Evolutionary conservation across 2,329 filamentous ascomycete species (phyloP).

Genomic region (Neopestalotiopsis sp.): DNA sequence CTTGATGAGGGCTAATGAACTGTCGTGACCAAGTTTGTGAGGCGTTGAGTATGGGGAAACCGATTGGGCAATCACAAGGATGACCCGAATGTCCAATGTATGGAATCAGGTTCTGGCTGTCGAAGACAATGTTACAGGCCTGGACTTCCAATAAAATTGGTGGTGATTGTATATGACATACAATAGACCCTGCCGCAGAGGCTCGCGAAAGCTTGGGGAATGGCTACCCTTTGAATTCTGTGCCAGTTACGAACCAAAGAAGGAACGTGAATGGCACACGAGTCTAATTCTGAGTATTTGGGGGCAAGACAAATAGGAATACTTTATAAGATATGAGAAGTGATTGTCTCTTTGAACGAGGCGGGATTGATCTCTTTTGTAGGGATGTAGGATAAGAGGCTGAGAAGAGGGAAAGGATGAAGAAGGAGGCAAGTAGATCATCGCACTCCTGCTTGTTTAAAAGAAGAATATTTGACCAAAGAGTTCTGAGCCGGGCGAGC

Average conservation of each 20-base stretch:
- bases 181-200: no score
- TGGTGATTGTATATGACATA: no score
- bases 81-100: no score
- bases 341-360: neutral
- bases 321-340: neutral
- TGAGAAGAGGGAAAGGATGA: neutral
- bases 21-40: no score
- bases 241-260: neutral
- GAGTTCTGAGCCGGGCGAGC: neutral
- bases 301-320: neutral
- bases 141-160: no score
- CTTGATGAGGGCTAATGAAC: neutral
- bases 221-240: neutral
- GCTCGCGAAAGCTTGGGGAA: no score
- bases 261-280: neutral
- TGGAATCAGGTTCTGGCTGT: no score
- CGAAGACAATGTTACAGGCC: no score
- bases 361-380: neutral
- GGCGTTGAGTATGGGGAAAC: no score
- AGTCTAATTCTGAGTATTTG: neutral
- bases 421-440: neutral
- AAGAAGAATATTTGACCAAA: neutral
- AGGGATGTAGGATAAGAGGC: neutral
- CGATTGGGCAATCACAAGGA: no score
- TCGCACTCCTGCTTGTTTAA: neutral